Conservation (phyloP, 768 basidiomycete genomes). For the Auricularia auricula-judae region DNA sequence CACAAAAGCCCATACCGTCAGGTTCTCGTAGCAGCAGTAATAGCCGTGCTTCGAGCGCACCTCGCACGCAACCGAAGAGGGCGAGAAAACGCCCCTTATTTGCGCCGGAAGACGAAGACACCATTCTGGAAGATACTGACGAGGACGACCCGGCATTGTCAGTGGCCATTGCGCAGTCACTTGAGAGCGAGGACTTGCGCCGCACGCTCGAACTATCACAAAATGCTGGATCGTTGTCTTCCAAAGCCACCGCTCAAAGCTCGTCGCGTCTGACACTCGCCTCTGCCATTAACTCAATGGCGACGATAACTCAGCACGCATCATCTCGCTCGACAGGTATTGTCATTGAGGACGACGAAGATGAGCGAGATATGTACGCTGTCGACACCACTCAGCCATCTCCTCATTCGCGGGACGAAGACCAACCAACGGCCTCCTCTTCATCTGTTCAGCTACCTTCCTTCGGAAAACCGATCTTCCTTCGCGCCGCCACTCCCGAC, state of each 20-base stretch:
- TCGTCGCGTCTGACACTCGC: conserved; percentile 2
- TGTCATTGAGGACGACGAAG: conserved; percentile 11
- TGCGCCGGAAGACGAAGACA: conserved; percentile 31
- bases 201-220: conserved; percentile 18
- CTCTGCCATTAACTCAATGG: not conserved
- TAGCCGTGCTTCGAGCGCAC: conserved; percentile 16
- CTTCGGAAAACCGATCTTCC: conserved; percentile 42
- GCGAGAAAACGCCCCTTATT: conserved; percentile 37
- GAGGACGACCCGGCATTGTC: conserved; percentile 48
- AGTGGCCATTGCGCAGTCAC: conserved; percentile 51
- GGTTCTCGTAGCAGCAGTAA: not conserved
- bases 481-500: conserved; percentile 19
- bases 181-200: conserved; percentile 26
- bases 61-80: conserved; percentile 19
- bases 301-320: conserved; percentile 1
- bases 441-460: conserved; percentile 24
- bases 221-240: not conserved
- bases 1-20: conserved; percentile 20
- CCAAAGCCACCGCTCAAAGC: conserved; percentile 2
- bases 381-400: not conserved
- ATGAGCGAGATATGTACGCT: conserved; percentile 36
- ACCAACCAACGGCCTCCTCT: no score
- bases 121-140: conserved; percentile 13
- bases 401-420: no score
- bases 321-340: not conserved